These are phyloP conservation scores for Ophiocordyceps australis DNA, from an alignment of 2,329 filamentous ascomycete genomes.

Conservation along the genomic window DNA sequence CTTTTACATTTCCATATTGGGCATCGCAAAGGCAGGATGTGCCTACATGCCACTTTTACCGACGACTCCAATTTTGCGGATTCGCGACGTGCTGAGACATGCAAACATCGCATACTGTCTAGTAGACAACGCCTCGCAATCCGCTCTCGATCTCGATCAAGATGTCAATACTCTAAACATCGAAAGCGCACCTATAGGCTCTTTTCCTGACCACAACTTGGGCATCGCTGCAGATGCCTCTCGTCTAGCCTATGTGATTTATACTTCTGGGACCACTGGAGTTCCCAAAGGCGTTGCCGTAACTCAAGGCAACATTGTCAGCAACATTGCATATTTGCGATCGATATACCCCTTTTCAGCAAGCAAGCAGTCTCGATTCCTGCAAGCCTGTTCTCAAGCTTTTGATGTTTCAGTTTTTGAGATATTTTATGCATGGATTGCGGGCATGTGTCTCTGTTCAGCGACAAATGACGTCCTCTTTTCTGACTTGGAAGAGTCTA, in stretches of 20 bases:
- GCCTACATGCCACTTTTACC: conserved; percentile 69
- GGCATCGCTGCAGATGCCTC: conserved; percentile 19
- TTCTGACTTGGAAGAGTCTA: conserved; percentile 48
- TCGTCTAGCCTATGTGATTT: conserved; percentile 58
- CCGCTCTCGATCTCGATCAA: conserved; percentile 1
- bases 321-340: conserved; percentile 52
- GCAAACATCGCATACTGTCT: conserved; percentile 30
- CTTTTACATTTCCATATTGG: conserved; percentile 60
- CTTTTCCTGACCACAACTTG: conserved; percentile 17
- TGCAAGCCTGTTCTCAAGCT: conserved; percentile 70
- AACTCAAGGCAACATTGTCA: conserved; percentile 56
- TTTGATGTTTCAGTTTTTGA: conserved; percentile 86
- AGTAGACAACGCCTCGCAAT: conserved; percentile 13
- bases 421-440: conserved; percentile 70
- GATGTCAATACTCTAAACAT: conserved; percentile 15
- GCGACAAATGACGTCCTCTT: conserved; percentile 59
- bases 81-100: conserved; percentile 42
- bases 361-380: conserved; percentile 31
- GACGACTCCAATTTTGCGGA: conserved; percentile 44
- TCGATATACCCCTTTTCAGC: conserved; percentile 41
- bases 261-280: conserved; percentile 71
- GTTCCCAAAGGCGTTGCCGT: conserved; percentile 65
- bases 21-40: conserved; percentile 53
- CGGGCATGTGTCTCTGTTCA: conserved; percentile 63
- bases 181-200: conserved; percentile 7